Conservation (phyloP, 257 asterid species). For the Parsonsia alboflavescens region DNA sequence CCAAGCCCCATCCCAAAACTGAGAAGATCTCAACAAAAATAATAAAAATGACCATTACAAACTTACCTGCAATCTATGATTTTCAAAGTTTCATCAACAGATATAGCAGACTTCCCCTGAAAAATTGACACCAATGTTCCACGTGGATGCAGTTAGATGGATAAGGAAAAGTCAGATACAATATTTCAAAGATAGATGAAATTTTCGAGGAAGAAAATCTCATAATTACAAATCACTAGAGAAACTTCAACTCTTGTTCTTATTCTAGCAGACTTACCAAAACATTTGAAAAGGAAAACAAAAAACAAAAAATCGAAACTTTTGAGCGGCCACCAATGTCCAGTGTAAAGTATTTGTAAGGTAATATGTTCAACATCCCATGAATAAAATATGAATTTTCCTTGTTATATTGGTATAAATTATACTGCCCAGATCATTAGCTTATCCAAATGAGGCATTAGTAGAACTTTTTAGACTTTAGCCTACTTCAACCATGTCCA, state of each 20-base stretch:
- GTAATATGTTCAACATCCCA: neutral
- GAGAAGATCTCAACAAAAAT: neutral
- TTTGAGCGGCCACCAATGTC: neutral
- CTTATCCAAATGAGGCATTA: neutral
- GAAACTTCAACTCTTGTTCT: neutral
- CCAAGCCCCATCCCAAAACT: neutral
- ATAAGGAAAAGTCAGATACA: neutral
- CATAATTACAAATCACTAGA: neutral
- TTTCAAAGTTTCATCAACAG: constrained; percentile 73
- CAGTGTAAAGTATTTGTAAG: neutral
- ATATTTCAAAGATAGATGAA: constrained; percentile 7
- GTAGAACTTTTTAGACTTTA: neutral
- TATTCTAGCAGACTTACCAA: neutral
- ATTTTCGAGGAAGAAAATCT: neutral
- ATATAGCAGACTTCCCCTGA: constrained; percentile 69
- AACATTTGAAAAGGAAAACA: neutral
- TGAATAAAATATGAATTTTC: neutral
- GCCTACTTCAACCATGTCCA: neutral
- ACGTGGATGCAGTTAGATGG: constrained; percentile 1
- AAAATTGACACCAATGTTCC: constrained; percentile 19
- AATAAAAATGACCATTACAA: no score
- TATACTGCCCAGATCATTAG: neutral
- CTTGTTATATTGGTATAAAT: neutral
- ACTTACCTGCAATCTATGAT: constrained; percentile 82
- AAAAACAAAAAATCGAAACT: neutral